Base-by-base conservation (phyloP, 2,329 filamentous ascomycete genomes). In the Ceratocystis eucalypticola region DNA sequence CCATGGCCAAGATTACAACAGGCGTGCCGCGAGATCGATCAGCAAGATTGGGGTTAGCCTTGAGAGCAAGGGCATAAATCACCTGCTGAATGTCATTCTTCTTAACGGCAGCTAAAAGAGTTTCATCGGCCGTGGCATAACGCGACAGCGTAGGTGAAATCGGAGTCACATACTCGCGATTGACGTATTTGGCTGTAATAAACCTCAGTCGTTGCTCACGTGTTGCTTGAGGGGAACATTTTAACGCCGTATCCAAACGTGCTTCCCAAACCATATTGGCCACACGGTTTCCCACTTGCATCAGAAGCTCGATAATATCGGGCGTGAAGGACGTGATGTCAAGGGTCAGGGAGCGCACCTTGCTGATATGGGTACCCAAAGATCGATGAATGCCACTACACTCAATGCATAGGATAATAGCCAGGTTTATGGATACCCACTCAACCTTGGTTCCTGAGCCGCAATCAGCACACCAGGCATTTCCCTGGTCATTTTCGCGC, bases 191-290 rank as follows among this genome's bases (percentile, higher is more conserved):
- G 66, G 88, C 82, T 0, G 91, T 97, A 75, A 99, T 97, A 75
- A 96, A 99, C 71, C 84, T 88, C n/a, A 97, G 80, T 25, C 94
- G 85, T 74, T 96, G 90, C 74, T 99, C 94, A 50, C 94, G 85
- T 5, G 86, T 92, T 28, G 92, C 90, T 71, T 87, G 85, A 0
- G 90, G 82, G 0, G 80, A 78, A 3, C 91, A 91, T 73, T 96
- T 97, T 59, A 83, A 72, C 5, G 82, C 78, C 28, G 82, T 82
- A 68, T 96, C 91, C 28, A 97, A 80, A 69, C 79, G 89, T 15
- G 91, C 87, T 77, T 99, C 94, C 91, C 92, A 99, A 22, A 99
- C 82, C 87, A 93, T 93, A 76, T 99, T 99, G 71, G 92, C 94
- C 64, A 96, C 86, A 63, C 92, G 85, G 74, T 99, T 99, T 69